Percentiles rank a stretch among this genome's conserved stretches.
Conservation (phyloP, 225 moss, liverwort and hornwort genomes). For the Sphagnum contortum region DNA sequence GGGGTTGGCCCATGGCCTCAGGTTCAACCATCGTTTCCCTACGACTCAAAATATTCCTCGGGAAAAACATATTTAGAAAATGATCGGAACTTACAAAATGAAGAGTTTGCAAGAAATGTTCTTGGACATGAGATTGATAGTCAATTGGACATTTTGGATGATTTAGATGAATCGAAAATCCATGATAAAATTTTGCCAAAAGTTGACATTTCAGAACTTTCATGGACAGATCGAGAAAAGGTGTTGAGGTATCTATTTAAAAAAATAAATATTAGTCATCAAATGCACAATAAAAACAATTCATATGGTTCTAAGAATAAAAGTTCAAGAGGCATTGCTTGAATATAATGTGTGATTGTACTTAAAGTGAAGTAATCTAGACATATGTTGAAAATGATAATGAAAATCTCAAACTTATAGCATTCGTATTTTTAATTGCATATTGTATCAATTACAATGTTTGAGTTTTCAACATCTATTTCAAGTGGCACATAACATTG, state of each 20-base stretch:
- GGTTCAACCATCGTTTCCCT: background rate
- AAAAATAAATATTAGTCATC: slow-evolving; percentile 35
- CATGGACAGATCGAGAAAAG: slow-evolving; percentile 61
- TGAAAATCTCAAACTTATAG: too few relatives aligned
- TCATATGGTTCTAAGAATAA: background rate
- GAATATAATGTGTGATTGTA: too few relatives aligned
- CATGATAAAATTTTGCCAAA: slow-evolving; percentile 26
- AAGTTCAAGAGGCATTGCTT: too few relatives aligned
- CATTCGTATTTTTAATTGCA: too few relatives aligned
- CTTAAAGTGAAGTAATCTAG: too few relatives aligned
- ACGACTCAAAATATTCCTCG: background rate
- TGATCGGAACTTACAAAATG: background rate
- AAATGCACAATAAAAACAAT: background rate
- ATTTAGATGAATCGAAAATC: slow-evolving; percentile 20
- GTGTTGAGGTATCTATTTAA: slow-evolving; percentile 58
- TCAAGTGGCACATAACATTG: too few relatives aligned
- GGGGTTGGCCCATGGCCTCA: slow-evolving; percentile 9
- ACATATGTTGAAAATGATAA: too few relatives aligned
- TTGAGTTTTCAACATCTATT: too few relatives aligned
- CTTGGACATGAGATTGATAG: slow-evolving; percentile 12
- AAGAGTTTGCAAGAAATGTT: slow-evolving; percentile 1
- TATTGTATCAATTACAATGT: too few relatives aligned
- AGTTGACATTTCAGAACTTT: slow-evolving; percentile 64
- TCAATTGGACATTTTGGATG: slow-evolving; percentile 20
- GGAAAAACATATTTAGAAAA: background rate